phyloP scores from a whole-genome alignment of 2,329 filamentous ascomycete species.

The Scedosporium aurantiacum region DNA sequence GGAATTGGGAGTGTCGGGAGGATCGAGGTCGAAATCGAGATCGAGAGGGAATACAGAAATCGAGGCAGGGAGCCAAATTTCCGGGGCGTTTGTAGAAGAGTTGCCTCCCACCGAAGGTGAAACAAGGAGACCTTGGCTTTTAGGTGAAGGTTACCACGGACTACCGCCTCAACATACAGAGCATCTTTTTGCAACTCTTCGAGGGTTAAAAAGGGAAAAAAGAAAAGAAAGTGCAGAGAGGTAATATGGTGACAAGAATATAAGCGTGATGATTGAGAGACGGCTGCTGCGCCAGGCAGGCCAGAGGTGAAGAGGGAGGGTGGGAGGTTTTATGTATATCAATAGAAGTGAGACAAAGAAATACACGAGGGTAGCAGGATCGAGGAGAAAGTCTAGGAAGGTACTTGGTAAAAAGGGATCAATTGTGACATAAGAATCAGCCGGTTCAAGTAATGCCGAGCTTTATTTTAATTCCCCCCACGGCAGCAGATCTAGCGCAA shows the following conservation, averaged over 20 bases:
- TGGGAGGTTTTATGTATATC: slow-evolving; percentile 2
- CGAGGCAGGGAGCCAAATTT: not conserved
- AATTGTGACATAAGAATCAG: not conserved
- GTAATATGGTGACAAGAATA: not conserved
- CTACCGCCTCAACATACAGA: not conserved
- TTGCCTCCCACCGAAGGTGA: not conserved
- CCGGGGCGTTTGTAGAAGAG: not conserved
- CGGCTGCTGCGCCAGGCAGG: slow-evolving; percentile 5
- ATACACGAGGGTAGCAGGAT: not conserved
- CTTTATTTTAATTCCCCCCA: not conserved
- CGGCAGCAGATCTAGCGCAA: not conserved
- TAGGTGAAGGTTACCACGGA: not conserved
- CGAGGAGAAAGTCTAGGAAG: not conserved
- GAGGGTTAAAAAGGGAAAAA: not conserved
- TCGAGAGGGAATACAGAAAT: not conserved
- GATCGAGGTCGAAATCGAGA: not conserved
- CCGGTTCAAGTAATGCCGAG: not conserved
- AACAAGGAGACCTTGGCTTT: not conserved
- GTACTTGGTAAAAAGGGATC: not conserved
- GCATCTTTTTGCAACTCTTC: not conserved
- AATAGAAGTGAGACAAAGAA: not conserved
- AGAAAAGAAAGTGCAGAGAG: slow-evolving; percentile 2
- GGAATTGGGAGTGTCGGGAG: not conserved
- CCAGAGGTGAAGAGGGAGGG: not conserved
- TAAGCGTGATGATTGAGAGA: not conserved